Conservation (phyloP, 2,329 filamentous ascomycete species). For the Tolypocladium cylindrosporum region DNA sequence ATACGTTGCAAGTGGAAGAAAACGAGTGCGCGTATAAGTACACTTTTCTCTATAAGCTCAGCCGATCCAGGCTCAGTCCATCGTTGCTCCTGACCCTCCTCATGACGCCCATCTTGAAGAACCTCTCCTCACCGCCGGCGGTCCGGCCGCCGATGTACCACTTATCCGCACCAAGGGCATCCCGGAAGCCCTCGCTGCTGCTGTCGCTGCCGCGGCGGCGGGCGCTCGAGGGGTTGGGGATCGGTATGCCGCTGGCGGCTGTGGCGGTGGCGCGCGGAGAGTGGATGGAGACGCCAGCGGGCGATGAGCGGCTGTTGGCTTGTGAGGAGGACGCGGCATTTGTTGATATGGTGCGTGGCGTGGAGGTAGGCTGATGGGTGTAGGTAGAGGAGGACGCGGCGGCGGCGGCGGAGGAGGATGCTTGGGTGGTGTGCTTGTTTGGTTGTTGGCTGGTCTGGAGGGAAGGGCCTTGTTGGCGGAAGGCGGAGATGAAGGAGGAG, state of each 20-base stretch:
- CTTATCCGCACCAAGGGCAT: conserved; percentile 62
- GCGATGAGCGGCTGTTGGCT: conserved; percentile 15
- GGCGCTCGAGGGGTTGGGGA: conserved; percentile 27
- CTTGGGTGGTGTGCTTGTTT: conserved; percentile 22
- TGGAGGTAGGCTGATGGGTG: conserved; percentile 9
- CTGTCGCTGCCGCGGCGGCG: conserved; percentile 62
- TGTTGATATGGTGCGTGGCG: conserved; percentile 11
- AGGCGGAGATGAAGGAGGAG: conserved; percentile 45
- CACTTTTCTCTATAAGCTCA: conserved; percentile 51
- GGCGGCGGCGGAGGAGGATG: conserved; percentile 15
- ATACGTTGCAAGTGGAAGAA: conserved; percentile 4
- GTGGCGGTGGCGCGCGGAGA: conserved; percentile 13
- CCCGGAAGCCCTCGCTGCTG: conserved; percentile 65
- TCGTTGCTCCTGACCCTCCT: conserved; percentile 64
- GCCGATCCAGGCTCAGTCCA: conserved; percentile 61
- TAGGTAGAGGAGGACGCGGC: conserved; percentile 14
- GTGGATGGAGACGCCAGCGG: conserved; percentile 18
- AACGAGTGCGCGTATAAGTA: background rate
- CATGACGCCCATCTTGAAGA: conserved; percentile 72
- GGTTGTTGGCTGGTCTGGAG: conserved; percentile 23
- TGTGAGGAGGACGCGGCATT: conserved; percentile 9
- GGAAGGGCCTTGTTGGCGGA: conserved; percentile 35
- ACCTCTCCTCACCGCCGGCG: conserved; percentile 66
- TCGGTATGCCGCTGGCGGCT: conserved; percentile 15
- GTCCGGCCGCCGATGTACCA: conserved; percentile 76